Evolutionary conservation across 2,329 filamentous ascomycete species (phyloP).

Genomic region (Aspergillus sp.): DNA sequence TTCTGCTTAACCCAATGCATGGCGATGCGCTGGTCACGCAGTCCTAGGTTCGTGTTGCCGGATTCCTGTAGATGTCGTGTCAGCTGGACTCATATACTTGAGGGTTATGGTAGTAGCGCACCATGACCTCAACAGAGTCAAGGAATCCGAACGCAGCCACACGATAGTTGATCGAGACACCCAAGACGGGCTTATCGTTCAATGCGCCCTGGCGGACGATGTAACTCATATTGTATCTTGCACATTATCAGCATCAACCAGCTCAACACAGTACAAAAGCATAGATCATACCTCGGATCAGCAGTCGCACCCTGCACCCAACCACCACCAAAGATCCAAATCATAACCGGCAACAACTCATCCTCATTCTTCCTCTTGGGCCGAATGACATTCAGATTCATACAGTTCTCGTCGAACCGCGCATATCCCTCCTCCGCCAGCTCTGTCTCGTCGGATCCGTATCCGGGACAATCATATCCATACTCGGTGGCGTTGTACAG

Average conservation of each 20-base stretch:
- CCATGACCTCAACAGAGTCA: constrained; percentile 33
- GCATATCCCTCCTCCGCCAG: constrained; percentile 25
- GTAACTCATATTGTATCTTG: constrained; percentile 37
- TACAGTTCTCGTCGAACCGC: constrained; percentile 28
- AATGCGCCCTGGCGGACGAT: constrained; percentile 30
- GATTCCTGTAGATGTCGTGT: constrained; percentile 21
- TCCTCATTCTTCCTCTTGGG: constrained; percentile 10
- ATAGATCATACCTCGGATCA: constrained; percentile 29
- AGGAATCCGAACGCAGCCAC: constrained; percentile 35
- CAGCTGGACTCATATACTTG: too few relatives aligned
- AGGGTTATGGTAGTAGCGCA: constrained; percentile 7
- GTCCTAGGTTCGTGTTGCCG: constrained; percentile 31
- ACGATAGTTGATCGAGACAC: constrained; percentile 36
- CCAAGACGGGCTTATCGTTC: constrained; percentile 31
- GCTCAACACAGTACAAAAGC: neutral
- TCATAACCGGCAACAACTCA: constrained; percentile 28
- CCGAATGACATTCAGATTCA: constrained; percentile 32
- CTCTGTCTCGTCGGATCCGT: constrained; percentile 31
- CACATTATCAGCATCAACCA: neutral
- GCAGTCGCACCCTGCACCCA: constrained; percentile 34
- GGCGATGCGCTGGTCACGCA: constrained; percentile 38
- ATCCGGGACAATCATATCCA: constrained; percentile 34
- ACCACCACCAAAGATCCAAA: constrained; percentile 37
- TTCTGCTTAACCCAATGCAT: constrained; percentile 41
- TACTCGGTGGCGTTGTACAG: constrained; percentile 34